Percentiles rank a stretch among this genome's conserved stretches.
phyloP scores from a whole-genome alignment of 345 rosid species.

The Trapa incisa region DNA sequence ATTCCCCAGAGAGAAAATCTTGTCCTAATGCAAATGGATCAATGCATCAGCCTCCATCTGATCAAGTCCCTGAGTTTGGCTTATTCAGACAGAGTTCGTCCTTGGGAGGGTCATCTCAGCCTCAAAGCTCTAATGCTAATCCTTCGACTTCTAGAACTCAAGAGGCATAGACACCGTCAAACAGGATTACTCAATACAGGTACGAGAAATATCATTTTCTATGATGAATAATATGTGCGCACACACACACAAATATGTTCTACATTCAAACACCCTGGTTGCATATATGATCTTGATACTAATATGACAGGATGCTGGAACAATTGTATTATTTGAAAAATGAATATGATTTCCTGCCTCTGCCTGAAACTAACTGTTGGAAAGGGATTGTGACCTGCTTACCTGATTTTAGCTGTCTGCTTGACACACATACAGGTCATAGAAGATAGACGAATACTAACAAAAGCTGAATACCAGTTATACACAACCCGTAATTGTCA shows the following conservation, averaged over 20 bases:
- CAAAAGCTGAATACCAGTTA: constrained; percentile 10
- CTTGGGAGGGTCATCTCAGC: background rate
- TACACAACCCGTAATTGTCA: constrained; percentile 3
- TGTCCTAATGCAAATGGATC: constrained; percentile 35
- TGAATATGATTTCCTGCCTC: constrained; percentile 68
- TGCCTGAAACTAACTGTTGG: constrained; percentile 29
- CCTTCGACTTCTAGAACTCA: constrained; percentile 12
- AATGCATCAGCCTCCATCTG: constrained; percentile 16
- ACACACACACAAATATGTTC: background rate
- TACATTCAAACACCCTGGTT: background rate
- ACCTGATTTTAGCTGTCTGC: background rate
- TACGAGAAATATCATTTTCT: constrained; percentile 10
- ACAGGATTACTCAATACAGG: constrained; percentile 41
- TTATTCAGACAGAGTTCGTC: constrained; percentile 2
- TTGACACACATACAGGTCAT: background rate
- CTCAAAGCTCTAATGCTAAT: background rate
- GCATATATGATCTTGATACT: constrained; percentile 4
- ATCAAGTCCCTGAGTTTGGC: constrained; percentile 32
- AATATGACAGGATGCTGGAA: constrained; percentile 32
- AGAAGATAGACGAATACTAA: background rate
- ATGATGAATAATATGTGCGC: too few species aligned
- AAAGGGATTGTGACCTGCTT: constrained; percentile 6
- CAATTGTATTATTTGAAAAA: constrained; percentile 52
- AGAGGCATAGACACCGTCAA: constrained; percentile 20
- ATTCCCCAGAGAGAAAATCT: constrained; percentile 27